Evolutionary conservation across 225 moss, liverwort and hornwort species (phyloP).

Genomic region (Physcomitrellopsis africana): DNA sequence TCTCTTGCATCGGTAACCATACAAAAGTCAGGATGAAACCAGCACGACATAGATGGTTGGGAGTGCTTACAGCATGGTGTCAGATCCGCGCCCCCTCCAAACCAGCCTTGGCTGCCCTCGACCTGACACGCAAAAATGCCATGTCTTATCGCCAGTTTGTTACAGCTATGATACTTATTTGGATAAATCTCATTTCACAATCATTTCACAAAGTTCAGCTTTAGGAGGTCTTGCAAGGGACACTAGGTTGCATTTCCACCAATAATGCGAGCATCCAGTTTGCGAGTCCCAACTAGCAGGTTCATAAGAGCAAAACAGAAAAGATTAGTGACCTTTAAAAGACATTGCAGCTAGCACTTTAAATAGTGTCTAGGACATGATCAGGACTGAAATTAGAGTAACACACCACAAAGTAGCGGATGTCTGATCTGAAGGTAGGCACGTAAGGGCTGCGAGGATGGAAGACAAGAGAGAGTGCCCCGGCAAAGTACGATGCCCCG

Average conservation of each 20-base stretch:
- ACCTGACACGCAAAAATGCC: constrained; percentile 56
- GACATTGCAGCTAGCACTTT: neutral
- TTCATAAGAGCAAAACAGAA: constrained; percentile 23
- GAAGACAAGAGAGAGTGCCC: constrained; percentile 89
- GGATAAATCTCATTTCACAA: too few species aligned
- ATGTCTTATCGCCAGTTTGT: too few species aligned
- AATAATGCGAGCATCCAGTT: constrained; percentile 9
- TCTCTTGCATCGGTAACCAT: neutral
- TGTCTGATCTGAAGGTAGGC: constrained; percentile 92
- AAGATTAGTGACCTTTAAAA: constrained; percentile 1
- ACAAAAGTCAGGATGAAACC: neutral
- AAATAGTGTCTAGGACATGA: neutral
- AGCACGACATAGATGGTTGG: constrained; percentile 3
- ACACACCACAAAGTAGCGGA: constrained; percentile 89
- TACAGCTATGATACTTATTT: too few species aligned
- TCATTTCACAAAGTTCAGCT: too few species aligned
- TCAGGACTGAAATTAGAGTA: constrained; percentile 7
- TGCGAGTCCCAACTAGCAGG: constrained; percentile 18
- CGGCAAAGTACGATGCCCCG: constrained; percentile 89
- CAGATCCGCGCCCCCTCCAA: constrained; percentile 96
- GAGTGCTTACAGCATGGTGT: constrained; percentile 84
- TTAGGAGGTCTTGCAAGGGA: too few species aligned
- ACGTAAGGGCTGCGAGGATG: constrained; percentile 81
- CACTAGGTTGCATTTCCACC: neutral
- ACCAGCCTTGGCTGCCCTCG: constrained; percentile 89